Conservation (phyloP, 805 yeast genomes). For the Grigorovia yakushimaensis region DNA sequence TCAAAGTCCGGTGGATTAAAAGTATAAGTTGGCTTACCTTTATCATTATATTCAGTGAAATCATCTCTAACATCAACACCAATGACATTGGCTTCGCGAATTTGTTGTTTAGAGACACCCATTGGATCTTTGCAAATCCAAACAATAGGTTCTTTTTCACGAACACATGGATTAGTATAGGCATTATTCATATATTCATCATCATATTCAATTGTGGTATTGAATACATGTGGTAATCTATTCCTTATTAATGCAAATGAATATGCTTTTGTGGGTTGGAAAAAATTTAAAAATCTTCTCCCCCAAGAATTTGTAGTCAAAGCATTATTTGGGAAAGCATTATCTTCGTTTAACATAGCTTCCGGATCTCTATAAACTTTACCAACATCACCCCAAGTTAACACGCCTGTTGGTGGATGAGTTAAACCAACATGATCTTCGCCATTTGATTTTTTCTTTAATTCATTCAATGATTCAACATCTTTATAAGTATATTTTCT, state of each 20-base stretch:
- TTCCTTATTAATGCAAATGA: constrained; percentile 37
- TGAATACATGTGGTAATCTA: constrained; percentile 29
- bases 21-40: constrained; percentile 41
- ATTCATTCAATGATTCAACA: constrained; percentile 3
- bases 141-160: constrained; percentile 38
- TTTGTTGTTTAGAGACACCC: constrained; percentile 56
- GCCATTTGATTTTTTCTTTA: not conserved
- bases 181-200: constrained; percentile 26
- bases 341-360: constrained; percentile 14
- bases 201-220: constrained; percentile 27
- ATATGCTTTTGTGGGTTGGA: constrained; percentile 38
- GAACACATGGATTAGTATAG: constrained; percentile 23
- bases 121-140: constrained; percentile 65
- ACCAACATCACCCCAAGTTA: constrained; percentile 18
- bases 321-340: constrained; percentile 21
- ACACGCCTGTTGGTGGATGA: constrained; percentile 7
- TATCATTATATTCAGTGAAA: constrained; percentile 48
- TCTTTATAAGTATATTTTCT: constrained; percentile 19
- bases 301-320: constrained; percentile 10
- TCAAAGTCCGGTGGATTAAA: constrained; percentile 69
- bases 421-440: not conserved
- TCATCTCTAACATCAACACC: constrained; percentile 46
- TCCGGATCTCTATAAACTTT: constrained; percentile 17
- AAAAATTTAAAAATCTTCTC: constrained; percentile 29
- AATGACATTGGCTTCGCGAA: constrained; percentile 44